Conservation (phyloP, 106 monocot genomes). For the Amphibolis antarctica region DNA sequence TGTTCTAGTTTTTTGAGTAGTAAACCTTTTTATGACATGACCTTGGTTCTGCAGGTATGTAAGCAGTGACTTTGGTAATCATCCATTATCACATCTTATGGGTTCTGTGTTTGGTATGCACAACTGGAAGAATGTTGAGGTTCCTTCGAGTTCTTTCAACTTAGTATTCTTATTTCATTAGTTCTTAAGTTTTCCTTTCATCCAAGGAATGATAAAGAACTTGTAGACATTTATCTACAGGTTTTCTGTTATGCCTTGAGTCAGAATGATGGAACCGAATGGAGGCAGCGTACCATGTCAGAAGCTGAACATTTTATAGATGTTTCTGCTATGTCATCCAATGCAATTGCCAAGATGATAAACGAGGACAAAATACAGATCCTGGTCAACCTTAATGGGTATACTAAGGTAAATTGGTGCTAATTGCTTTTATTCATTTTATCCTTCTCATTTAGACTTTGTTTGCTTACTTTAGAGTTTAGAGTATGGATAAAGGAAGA, state of each 20-base stretch:
- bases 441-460: neutral
- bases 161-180: neutral
- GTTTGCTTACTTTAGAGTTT: neutral
- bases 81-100: slow-evolving; percentile 94
- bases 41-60: too few species aligned
- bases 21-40: neutral
- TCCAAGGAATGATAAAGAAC: neutral
- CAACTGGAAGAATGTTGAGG: slow-evolving; percentile 77
- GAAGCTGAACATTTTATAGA: slow-evolving; percentile 92
- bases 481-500: too few species aligned
- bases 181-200: neutral
- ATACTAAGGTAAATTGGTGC: slow-evolving; percentile 66
- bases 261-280: slow-evolving; percentile 88
- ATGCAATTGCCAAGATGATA: slow-evolving; percentile 72
- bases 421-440: slow-evolving; percentile 15
- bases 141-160: slow-evolving; percentile 8
- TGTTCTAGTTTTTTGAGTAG: neutral
- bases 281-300: slow-evolving; percentile 77
- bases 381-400: slow-evolving; percentile 94
- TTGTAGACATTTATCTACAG: slow-evolving; percentile 31
- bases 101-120: slow-evolving; percentile 99
- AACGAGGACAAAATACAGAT: slow-evolving; percentile 91
- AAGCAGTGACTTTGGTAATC: slow-evolving; percentile 98
- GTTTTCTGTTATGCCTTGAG: slow-evolving; percentile 98
- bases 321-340: slow-evolving; percentile 85